Evolutionary conservation across 116 monocot genomes (phyloP), one percentile per base, ranked within the genome.

Genomic region (Papilionanthe hybrid): DNA sequence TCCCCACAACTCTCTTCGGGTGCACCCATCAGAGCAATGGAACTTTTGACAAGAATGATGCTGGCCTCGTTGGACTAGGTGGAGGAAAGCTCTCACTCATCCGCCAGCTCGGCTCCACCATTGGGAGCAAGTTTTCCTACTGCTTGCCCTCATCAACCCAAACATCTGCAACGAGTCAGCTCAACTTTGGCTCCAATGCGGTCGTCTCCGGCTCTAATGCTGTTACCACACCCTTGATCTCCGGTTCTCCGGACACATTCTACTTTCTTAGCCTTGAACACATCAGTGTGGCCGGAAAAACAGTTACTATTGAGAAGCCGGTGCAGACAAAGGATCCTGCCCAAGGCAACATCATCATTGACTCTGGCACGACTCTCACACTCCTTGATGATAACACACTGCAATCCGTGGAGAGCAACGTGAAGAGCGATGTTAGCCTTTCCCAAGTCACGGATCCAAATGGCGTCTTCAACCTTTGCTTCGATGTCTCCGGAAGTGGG

Each of bases 21-120:
- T 94, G 94, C 78, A 45, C 83, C 2, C 81, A 86, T 10, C 45
- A 80, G 0, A 86, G 63, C 37, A n/a, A 74, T 0, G 91, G 88
- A 6, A 81, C 48, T n/a, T 89, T 91, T 77, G 32, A 78, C n/a
- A 47, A 41, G 18, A 18, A 19, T 1, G 60, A 72, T 10, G 60
- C 79, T 7, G 93, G 90, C 7, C 57, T 93, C 11, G 82, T 90
- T n/a, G 93, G 87, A 18, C 86, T 93, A 20, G 86, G 84, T 13
- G 43, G 71, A 0, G 86, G 90, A 0, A 75, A 71, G n/a, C 71
- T 86, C 11, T 92, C 92, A 1, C 86, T 92, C 11, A 68, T 88
- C 27, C 72, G 84, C 4, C 92, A 92, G 47, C 78, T 92, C 2
- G 79, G 85, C 18, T 75, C 81, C 17, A 20, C 75, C 75, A 81